Evolutionary conservation across 345 rosid species (phyloP), one percentile per base, ranked within the genome.

Genomic region (Eucalyptus polyanthemos): DNA sequence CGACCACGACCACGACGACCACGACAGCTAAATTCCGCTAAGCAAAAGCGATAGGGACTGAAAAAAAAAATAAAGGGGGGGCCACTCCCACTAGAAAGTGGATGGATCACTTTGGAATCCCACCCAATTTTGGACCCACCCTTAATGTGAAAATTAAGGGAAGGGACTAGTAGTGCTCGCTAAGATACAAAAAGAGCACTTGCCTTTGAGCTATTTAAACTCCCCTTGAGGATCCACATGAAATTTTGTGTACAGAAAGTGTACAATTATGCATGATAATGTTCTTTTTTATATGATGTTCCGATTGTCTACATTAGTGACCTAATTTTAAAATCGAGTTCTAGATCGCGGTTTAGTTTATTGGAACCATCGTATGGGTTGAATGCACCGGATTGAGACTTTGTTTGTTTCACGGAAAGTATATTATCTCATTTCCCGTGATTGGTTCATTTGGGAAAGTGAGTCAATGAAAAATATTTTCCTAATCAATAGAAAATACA

Each of bases 381-480:
- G 83, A 19, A 21, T 44, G 22, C 2, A 14, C 2, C 0, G 9
- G 24, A 76, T 40, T 21, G 14, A 60, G 62, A 5, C 62, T 56
- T 22, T 56, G 6, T 56, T 56, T 56, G 29, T 24, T 56, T 56
- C 13, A 5, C 0, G 2, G 2, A 56, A 56, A 56, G 14, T 9
- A 56, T 56, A 10, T 56, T 56, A 22, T 56, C 29, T 56, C 27
- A 56, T 56, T 56, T 56, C 1, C 6, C 0, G 0, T 1, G 1
- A 9, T 56, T 56, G 29, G 13, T 56, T 56, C 3, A 11, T 25
- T 24, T 24, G 0, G 1, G 14, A 22, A 56, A 56, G 13, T 24
- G 62, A 56, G 29, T 9, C 1, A 4, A 22, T 56, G 3, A 0
- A 56, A 56, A 56, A 56, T 22, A 2, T 56, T 56, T 56, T 56